Evolutionary conservation across 140 eudicot species (phyloP).

Genomic region (Flaveria floridana): DNA sequence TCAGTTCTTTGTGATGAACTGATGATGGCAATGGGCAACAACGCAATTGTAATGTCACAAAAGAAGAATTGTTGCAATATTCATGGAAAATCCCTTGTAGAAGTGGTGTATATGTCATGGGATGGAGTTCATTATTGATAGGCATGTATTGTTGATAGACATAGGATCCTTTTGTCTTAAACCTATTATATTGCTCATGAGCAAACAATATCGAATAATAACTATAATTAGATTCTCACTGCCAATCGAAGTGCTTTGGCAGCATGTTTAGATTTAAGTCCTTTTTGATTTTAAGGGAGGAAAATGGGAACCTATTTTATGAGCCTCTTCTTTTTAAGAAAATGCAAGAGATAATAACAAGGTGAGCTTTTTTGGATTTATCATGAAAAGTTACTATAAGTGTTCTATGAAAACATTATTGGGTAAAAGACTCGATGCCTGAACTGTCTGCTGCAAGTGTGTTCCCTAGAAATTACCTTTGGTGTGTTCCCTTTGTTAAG

Average conservation of each 20-base stretch:
- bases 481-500: background rate
- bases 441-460: constrained; percentile 3
- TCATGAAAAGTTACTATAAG: too few species aligned
- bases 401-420: background rate
- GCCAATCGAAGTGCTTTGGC: too few species aligned
- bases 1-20: background rate
- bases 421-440: background rate
- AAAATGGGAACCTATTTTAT: too few species aligned
- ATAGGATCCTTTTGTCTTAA: background rate
- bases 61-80: constrained; percentile 2
- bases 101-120: background rate
- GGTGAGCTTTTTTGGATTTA: too few species aligned
- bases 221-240: too few species aligned
- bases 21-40: background rate
- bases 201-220: background rate
- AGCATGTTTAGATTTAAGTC: too few species aligned
- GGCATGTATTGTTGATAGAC: background rate
- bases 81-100: background rate
- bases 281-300: too few species aligned
- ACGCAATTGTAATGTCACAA: background rate
- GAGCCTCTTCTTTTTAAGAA: too few species aligned
- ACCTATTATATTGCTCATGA: background rate
- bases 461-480: background rate
- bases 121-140: background rate
- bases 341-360: too few species aligned